Evolutionary conservation across 495 filamentous ascomycete genomes (phyloP).

Genomic region (Lentithecium fluviatile): DNA sequence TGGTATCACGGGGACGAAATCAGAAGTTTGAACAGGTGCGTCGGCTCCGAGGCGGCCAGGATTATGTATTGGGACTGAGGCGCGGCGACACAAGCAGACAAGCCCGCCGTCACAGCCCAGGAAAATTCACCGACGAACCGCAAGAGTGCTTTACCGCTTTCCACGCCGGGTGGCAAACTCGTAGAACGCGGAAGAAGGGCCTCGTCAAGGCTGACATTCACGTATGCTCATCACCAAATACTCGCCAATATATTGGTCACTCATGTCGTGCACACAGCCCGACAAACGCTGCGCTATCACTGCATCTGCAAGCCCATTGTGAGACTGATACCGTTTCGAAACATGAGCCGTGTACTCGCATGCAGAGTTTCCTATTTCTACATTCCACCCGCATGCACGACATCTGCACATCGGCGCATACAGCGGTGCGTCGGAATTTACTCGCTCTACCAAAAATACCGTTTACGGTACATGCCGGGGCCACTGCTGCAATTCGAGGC

Average conservation of each 20-base stretch:
- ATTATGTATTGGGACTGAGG: slow-evolving; percentile 23
- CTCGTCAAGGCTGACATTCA: not conserved
- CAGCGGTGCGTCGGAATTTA: not conserved
- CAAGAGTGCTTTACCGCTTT: slow-evolving; percentile 7
- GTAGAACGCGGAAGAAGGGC: slow-evolving; percentile 25
- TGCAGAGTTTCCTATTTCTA: slow-evolving; percentile 5
- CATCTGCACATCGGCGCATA: not conserved
- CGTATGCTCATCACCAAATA: not conserved
- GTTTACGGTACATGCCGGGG: too few species aligned
- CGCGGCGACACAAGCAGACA: slow-evolving; percentile 4
- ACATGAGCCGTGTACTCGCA: slow-evolving; percentile 23
- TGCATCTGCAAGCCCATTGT: slow-evolving; percentile 25
- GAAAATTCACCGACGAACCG: slow-evolving; percentile 17
- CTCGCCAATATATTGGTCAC: slow-evolving; percentile 14
- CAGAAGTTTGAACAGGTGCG: not conserved
- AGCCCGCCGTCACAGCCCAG: slow-evolving; percentile 16
- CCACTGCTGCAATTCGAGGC: too few species aligned
- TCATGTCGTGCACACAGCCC: not conserved
- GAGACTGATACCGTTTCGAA: slow-evolving; percentile 23
- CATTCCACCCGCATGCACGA: slow-evolving; percentile 17
- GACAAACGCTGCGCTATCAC: not conserved
- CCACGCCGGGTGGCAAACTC: slow-evolving; percentile 14
- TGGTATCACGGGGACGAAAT: too few species aligned
- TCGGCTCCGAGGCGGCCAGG: slow-evolving; percentile 18
- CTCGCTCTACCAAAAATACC: not conserved